Evolutionary conservation across 345 rosid species (phyloP).

Genomic region (Mangifera indica): DNA sequence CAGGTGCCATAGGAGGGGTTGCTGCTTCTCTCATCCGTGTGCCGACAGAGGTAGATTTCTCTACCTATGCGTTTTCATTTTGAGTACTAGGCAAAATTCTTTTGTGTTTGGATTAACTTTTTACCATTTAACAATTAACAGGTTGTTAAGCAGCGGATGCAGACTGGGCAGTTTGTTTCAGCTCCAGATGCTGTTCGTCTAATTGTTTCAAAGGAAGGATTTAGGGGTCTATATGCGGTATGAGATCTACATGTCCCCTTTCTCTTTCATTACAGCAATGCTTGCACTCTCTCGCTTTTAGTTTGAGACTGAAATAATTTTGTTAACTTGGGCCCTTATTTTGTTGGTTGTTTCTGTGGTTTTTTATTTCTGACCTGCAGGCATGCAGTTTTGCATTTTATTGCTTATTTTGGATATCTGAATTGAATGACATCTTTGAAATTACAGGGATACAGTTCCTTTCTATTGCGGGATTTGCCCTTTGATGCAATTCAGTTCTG

Average conservation of each 20-base stretch:
- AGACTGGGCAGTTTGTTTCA: conserved; percentile 84
- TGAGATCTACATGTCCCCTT: conserved; percentile 8
- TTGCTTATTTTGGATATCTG: background rate
- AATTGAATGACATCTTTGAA: conserved; percentile 1
- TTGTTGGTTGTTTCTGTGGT: background rate
- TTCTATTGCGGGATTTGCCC: conserved; percentile 83
- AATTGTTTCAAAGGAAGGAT: conserved; percentile 72
- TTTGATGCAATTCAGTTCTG: conserved; percentile 98
- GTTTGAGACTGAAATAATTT: background rate
- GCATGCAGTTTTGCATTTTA: conserved; percentile 7
- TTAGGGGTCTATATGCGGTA: conserved; percentile 89
- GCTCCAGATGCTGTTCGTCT: conserved; percentile 83
- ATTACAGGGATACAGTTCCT: conserved; percentile 84
- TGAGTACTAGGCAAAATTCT: background rate
- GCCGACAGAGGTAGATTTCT: conserved; percentile 74
- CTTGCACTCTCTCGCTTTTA: no score
- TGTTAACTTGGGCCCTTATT: background rate
- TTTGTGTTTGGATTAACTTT: background rate
- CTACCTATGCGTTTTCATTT: background rate
- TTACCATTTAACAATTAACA: conserved; percentile 24
- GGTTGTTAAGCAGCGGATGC: conserved; percentile 98
- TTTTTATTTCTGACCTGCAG: background rate
- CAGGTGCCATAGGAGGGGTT: conserved; percentile 92
- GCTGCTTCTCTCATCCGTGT: conserved; percentile 94
- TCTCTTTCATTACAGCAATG: no score